Conservation (phyloP, 345 rosid species). For the Erysimum cheiranthoides region DNA sequence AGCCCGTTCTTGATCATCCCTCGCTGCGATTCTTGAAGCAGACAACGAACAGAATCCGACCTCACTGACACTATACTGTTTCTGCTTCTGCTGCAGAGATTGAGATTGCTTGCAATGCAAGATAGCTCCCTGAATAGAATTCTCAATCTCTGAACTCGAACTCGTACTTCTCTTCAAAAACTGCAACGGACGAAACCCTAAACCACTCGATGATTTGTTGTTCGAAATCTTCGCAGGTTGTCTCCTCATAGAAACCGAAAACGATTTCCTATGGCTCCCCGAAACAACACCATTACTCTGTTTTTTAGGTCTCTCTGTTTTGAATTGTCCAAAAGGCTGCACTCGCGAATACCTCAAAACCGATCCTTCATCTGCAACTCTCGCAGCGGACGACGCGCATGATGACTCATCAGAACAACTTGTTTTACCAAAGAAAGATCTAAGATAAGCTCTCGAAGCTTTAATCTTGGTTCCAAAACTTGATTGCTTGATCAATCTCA, state of each 20-base stretch:
- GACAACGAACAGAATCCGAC: constrained; percentile 63
- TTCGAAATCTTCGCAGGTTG: constrained; percentile 56
- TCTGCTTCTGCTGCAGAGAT: constrained; percentile 59
- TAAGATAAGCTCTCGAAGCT: constrained; percentile 75
- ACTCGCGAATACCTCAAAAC: constrained; percentile 47
- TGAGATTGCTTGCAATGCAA: constrained; percentile 88
- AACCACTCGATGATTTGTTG: constrained; percentile 47
- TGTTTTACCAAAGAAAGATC: constrained; percentile 70
- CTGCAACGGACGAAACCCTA: constrained; percentile 50
- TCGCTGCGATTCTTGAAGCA: constrained; percentile 49
- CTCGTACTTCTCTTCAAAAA: constrained; percentile 71
- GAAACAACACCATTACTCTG: constrained; percentile 48
- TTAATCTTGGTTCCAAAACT: constrained; percentile 68
- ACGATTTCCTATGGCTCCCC: constrained; percentile 72
- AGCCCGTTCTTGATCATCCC: constrained; percentile 63
- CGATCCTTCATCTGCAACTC: constrained; percentile 58
- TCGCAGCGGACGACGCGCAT: constrained; percentile 23
- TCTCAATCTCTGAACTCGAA: constrained; percentile 65
- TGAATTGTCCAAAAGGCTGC: constrained; percentile 54
- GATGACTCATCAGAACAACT: constrained; percentile 70
- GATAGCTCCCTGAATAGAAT: constrained; percentile 89
- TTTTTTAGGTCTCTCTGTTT: constrained; percentile 48
- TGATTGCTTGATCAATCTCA: constrained; percentile 65
- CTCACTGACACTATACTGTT: constrained; percentile 53
- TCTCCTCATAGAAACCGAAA: constrained; percentile 67